Evolutionary conservation across 805 yeast species (phyloP), one percentile per base, ranked within the genome.

Genomic region (Lachancea meyersii): DNA sequence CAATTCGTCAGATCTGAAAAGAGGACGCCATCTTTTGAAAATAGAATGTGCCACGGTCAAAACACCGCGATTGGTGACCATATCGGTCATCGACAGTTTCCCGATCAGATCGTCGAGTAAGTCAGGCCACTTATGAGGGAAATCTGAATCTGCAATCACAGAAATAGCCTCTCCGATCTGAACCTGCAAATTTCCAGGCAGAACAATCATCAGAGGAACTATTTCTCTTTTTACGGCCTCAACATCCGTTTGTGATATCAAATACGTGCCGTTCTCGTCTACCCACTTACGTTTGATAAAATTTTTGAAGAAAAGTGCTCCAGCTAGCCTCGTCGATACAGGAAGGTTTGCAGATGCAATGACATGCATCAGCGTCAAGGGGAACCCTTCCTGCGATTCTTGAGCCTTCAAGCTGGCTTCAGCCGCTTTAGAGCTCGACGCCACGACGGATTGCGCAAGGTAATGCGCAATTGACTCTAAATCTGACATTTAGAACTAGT

Each of bases 91-190:
- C 2, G 82, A 75, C 36, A 93, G 69, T 56, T 80, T 80, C 1
- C 70, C 55, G 0, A 88, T 86, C 47, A 93, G 71, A 43, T 82
- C 83, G 52, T 83, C 86, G 26, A 87, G 69, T 47, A 93, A 71
- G 40, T 75, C 72, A 1, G 80, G 78, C 99, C 99, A 93, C 39
- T 79, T 70, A 31, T 83, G 82, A 1, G 98, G 98, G 67, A 93
- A 93, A 61, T 93, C 99, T 45, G 88, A 80, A 60, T 89, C 96
- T 3, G 99, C 98, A 55, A 93, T 91, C 41, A 86, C 70, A 13
- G 95, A 80, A 43, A 94, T 80, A 1, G 96, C 81, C 64, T 94
- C 99, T 41, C 97, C 97, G 39, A 93, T 76, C 67, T 94, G 99
- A n/a, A 80, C 71, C 58, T 91, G 96, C 43, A 93, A 68, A 51